Evolutionary conservation across 169 alveolate genomes (phyloP).

Genomic region (Cryptosporidium bovis): DNA sequence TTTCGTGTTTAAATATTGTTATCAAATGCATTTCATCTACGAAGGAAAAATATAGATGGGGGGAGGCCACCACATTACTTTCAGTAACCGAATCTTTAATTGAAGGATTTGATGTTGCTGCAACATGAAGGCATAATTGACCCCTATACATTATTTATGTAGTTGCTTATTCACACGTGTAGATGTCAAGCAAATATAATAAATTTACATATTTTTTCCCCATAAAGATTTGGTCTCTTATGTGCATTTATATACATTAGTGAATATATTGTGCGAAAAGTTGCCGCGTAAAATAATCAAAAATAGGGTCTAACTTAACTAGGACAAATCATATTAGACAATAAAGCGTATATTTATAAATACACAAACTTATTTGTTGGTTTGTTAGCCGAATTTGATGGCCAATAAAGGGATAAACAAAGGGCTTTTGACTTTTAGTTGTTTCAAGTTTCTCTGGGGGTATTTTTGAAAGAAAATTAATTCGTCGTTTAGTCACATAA

Average conservation of each 20-base stretch:
- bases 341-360: too few relatives aligned
- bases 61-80: slow-evolving; percentile 63
- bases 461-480: background rate
- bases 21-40: slow-evolving; percentile 66
- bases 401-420: too few relatives aligned
- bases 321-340: too few relatives aligned
- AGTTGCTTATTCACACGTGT: background rate
- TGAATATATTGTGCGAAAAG: background rate
- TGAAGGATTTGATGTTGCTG: slow-evolving; percentile 58
- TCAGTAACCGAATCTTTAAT: slow-evolving; percentile 68
- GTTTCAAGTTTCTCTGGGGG: too few relatives aligned
- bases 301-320: too few relatives aligned
- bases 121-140: background rate
- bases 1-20: slow-evolving; percentile 67
- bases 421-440: too few relatives aligned
- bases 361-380: too few relatives aligned
- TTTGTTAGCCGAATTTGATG: too few relatives aligned
- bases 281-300: too few relatives aligned
- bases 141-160: background rate
- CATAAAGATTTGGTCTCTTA: background rate
- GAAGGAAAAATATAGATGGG: slow-evolving; percentile 68
- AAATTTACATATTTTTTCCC: background rate
- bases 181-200: too few relatives aligned
- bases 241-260: background rate
- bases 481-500: background rate